Percentiles rank a stretch among this genome's conserved stretches.
These are phyloP conservation scores for Ramularia endophylla DNA, from an alignment of 2,329 filamentous ascomycete species.

Conservation along the genomic window DNA sequence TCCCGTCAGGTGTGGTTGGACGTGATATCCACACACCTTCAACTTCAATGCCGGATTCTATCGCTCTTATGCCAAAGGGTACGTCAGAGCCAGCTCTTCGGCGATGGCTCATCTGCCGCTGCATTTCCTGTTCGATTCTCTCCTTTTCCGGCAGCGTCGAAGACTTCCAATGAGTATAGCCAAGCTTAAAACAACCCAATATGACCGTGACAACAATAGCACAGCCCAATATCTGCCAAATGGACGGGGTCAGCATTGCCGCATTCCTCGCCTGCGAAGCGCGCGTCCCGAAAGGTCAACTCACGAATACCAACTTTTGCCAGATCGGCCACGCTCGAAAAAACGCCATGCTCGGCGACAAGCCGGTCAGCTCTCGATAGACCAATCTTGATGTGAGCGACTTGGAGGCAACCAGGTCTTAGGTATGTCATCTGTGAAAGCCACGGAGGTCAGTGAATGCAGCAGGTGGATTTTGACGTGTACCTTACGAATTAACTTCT, in stretches of 20 bases:
- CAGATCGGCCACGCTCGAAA: constrained; percentile 64
- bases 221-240: constrained; percentile 60
- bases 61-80: constrained; percentile 79
- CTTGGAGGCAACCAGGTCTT: too few species aligned
- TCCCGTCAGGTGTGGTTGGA: constrained; percentile 36
- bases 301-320: constrained; percentile 86
- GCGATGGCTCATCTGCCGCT: constrained; percentile 27
- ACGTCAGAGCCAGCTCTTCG: constrained; percentile 48
- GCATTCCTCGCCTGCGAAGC: constrained; percentile 3
- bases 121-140: constrained; percentile 28
- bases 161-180: constrained; percentile 38
- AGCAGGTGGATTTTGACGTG: too few species aligned
- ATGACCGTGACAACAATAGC: constrained; percentile 65
- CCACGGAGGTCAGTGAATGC: too few species aligned
- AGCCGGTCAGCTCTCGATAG: too few species aligned
- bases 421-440: too few species aligned
- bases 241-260: constrained; percentile 6
- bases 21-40: constrained; percentile 64
- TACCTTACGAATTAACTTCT: too few species aligned
- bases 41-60: constrained; percentile 75
- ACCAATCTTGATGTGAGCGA: too few species aligned
- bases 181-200: constrained; percentile 61
- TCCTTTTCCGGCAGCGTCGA: constrained; percentile 27
- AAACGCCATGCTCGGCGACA: constrained; percentile 25
- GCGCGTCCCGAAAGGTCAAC: constrained; percentile 27